phyloP scores from a whole-genome alignment of 768 basidiomycete species.

The Royoungia palumana region DNA sequence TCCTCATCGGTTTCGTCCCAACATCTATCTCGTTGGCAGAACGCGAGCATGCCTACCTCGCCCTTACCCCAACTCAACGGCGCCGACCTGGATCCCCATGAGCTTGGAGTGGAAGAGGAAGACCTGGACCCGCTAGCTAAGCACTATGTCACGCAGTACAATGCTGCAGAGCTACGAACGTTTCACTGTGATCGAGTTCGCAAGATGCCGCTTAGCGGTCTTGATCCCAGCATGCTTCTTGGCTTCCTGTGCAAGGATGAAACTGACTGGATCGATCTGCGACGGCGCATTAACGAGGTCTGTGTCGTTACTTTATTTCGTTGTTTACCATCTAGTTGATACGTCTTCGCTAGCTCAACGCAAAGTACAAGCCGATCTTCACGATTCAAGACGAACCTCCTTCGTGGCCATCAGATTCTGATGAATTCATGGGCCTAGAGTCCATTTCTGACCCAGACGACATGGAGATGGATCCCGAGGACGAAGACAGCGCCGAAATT shows the following conservation, averaged over 20 bases:
- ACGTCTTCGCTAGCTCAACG: constrained; percentile 12
- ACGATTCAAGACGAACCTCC: constrained; percentile 87
- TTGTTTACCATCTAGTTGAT: constrained; percentile 4
- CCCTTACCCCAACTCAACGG: constrained; percentile 20
- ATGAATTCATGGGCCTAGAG: constrained; percentile 72
- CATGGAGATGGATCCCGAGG: constrained; percentile 56
- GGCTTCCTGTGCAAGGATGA: constrained; percentile 87
- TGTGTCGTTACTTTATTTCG: constrained; percentile 22
- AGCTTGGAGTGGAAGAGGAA: constrained; percentile 31
- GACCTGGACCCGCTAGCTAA: constrained; percentile 47
- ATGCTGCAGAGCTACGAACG: constrained; percentile 67
- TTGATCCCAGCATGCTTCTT: constrained; percentile 97
- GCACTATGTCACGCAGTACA: constrained; percentile 74
- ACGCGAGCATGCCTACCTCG: constrained; percentile 19
- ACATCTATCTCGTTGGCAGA: constrained; percentile 29
- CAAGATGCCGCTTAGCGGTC: constrained; percentile 86
- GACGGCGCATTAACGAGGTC: constrained; percentile 69
- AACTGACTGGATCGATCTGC: constrained; percentile 82
- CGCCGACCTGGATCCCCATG: constrained; percentile 37
- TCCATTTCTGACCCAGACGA: constrained; percentile 79
- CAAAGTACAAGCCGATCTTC: constrained; percentile 72
- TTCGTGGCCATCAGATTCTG: constrained; percentile 71
- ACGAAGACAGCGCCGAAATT: constrained; percentile 37
- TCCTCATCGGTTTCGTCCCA: constrained; percentile 34
- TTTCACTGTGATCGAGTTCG: constrained; percentile 97